Evolutionary conservation across 306 rosid genomes (phyloP).

Genomic region (Acacia melanoxylon): DNA sequence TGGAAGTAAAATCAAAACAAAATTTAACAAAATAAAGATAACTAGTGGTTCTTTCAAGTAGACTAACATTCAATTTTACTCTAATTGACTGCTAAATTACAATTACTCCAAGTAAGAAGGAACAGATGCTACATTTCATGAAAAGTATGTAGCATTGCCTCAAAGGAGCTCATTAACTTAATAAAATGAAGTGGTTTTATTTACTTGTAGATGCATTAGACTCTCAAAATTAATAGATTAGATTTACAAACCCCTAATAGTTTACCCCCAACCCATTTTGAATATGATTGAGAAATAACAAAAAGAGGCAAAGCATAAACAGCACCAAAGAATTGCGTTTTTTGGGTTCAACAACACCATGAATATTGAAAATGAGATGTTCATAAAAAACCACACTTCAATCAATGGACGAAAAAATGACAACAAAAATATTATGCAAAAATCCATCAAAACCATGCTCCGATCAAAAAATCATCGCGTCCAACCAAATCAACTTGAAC

Average conservation of each 20-base stretch:
- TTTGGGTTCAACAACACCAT: neutral
- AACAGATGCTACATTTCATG: neutral
- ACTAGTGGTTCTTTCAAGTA: neutral
- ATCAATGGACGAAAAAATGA: too few relatives aligned
- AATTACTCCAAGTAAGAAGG: neutral
- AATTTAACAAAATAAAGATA: neutral
- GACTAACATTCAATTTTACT: neutral
- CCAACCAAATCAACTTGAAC: too few relatives aligned
- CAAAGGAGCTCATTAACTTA: neutral
- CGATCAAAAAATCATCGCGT: too few relatives aligned
- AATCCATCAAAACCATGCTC: too few relatives aligned
- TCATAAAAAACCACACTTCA: too few relatives aligned
- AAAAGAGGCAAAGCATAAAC: neutral
- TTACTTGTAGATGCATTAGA: neutral
- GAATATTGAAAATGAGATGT: neutral
- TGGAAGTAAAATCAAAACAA: neutral
- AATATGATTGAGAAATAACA: neutral
- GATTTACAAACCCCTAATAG: neutral
- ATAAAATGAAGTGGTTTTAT: neutral
- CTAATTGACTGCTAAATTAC: neutral
- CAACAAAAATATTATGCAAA: too few relatives aligned
- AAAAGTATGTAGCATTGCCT: neutral
- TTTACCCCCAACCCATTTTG: neutral
- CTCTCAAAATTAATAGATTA: neutral
- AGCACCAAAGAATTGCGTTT: neutral